Base-by-base conservation (phyloP, 2,329 filamentous ascomycete species). In the Fusarium luffae region DNA sequence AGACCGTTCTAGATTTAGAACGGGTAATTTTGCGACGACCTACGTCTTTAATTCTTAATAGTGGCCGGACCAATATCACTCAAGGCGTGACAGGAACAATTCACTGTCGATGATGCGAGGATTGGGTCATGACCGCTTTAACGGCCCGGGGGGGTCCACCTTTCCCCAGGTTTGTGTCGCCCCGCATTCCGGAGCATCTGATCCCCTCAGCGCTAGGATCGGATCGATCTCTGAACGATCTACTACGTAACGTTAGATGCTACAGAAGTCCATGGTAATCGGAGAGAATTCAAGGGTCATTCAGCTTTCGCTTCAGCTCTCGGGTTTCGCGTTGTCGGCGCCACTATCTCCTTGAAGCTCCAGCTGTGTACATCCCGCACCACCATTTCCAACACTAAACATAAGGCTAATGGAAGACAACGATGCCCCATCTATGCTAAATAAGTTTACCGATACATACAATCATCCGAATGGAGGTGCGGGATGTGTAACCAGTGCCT, bases 51-150 rank as follows among this genome's bases (percentile, higher is more conserved):
- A 28, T 43, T 54, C 13, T 19, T 13, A 16, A 30, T 23, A 18
- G 3, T 19, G 1, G 13, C 3, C 3, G 18, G 28, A 27, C 44
- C 18, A 28, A 23, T 28, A 2, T 49, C 23, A 5, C 14, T 46
- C 14, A 49, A 25, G 13, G 16, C 19, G n/a, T 43, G 54, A 34
- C 37, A 43, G 14, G 21, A 18, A 9, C 46, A 32, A 14, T 18
- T 4, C 18, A 34, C 8, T 13, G 21, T 57, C 46, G 21, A 58
- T 58, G 54, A 58, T 58, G 54, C 54, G 47, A 21, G 27, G 54
- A 58, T 58, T 58, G 4, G 27, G 19, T 52, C 46, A 57, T 57
- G 46, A 57, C 19, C 27, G 7, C 19, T 54, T 44, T 5, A 23
- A 54, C 40, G 16, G 18, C 2, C 34, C 18, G 4, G 16, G 19